Percentiles rank a stretch among this genome's conserved stretches.
Conservation (phyloP, 176 grass and related monocot species). For the Ananas comosus region DNA sequence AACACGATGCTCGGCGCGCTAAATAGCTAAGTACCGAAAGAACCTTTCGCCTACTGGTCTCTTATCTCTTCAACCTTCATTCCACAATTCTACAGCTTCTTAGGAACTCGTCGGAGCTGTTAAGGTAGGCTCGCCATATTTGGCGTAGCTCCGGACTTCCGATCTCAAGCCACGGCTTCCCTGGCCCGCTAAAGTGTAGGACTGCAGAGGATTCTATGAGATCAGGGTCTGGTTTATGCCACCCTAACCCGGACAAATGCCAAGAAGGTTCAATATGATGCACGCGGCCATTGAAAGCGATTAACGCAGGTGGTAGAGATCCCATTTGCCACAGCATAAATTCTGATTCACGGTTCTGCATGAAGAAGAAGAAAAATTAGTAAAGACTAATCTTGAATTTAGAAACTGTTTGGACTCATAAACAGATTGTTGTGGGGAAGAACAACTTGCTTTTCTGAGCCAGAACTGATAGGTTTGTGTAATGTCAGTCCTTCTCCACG, state of each 20-base stretch:
- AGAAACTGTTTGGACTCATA: background rate
- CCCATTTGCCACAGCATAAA: constrained; percentile 63
- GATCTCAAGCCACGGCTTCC: constrained; percentile 89
- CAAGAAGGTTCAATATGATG: constrained; percentile 48
- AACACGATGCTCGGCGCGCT: background rate
- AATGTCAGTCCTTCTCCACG: constrained; percentile 60
- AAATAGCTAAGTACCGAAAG: constrained; percentile 4
- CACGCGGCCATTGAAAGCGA: constrained; percentile 54
- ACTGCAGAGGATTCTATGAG: constrained; percentile 40
- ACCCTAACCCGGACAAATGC: constrained; percentile 60
- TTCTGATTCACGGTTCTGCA: constrained; percentile 64
- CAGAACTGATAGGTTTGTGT: constrained; percentile 58
- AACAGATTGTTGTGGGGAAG: background rate
- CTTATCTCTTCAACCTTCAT: constrained; percentile 2
- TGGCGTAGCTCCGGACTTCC: constrained; percentile 43
- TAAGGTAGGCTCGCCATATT: constrained; percentile 61
- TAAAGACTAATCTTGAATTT: background rate
- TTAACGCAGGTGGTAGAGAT: constrained; percentile 61
- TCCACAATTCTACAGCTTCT: constrained; percentile 49
- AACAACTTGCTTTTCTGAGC: constrained; percentile 55
- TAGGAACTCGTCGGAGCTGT: constrained; percentile 58
- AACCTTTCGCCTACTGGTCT: background rate
- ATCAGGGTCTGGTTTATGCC: constrained; percentile 41
- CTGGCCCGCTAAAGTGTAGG: constrained; percentile 83
- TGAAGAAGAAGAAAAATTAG: background rate